Base-by-base conservation (phyloP, 2,329 filamentous ascomycete species). In the Cladosporium sp. region DNA sequence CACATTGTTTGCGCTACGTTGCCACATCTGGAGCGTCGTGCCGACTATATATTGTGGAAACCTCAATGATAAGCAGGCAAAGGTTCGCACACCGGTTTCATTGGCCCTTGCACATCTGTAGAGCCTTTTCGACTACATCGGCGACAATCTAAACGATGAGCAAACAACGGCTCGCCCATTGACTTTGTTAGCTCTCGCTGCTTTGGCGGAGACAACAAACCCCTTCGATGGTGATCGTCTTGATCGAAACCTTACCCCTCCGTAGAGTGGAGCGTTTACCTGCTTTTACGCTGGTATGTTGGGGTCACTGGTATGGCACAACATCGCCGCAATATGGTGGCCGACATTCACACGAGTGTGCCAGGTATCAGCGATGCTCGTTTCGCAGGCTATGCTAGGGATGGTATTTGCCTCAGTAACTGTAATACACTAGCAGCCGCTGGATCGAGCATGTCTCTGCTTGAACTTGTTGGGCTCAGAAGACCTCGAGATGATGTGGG, bases 201-300 rank as follows among this genome's bases (percentile, higher is more conserved):
- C 57, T 61, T 24, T 56, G 48, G 19, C 63, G 58, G 25, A 62
- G 28, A 9, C 64, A 62, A 45, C 60, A 61, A 22, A 52, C 64
- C n/a, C 50, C 63, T 42, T 37, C 50, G 25, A 44, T 19, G 58
- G 50, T 44, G 44, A 54, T 39, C 12, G 19, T 17, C 8, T 19
- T 66, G 94, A 99, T 67, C 91, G 96, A 59, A 97, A 99, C 61
- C 81, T 99, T 50, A 97, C 97, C 70, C 94, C 94, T 4, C 81
- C 99, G 0, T 99, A 94, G 94, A 97, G 90, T 5, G 94, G 94
- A 58, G 93, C 91, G n/a, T n/a, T n/a, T n/a, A n/a, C n/a, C n/a
- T n/a, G n/a, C n/a, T n/a, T n/a, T n/a, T n/a, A n/a, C 5, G 13
- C 28, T 3, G 37, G 44, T 4, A 25, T 37, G 13, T 53, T 61